phyloP scores from a whole-genome alignment of 768 basidiomycete species.

The Lactifluus pinguis region DNA sequence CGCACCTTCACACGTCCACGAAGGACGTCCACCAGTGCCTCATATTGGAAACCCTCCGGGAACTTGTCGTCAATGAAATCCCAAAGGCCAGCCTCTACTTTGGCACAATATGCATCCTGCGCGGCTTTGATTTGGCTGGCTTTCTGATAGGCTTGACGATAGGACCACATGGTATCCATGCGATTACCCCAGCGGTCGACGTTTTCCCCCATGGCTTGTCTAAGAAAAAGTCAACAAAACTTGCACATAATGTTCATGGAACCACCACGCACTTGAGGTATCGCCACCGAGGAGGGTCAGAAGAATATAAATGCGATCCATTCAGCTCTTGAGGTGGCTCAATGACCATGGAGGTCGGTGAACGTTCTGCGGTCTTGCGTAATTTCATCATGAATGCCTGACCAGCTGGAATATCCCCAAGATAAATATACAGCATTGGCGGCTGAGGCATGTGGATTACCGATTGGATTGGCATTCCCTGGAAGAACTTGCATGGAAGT shows the following conservation, averaged over 20 bases:
- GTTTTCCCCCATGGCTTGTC: conserved; percentile 28
- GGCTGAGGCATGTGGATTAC: conserved; percentile 28
- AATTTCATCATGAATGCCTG: conserved; percentile 85
- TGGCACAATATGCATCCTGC: conserved; percentile 66
- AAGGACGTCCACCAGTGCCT: conserved; percentile 72
- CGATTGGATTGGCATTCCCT: conserved; percentile 68
- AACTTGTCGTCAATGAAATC: conserved; percentile 36
- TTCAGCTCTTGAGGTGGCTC: conserved; percentile 69
- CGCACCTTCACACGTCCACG: conserved; percentile 77
- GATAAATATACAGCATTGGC: conserved; percentile 11
- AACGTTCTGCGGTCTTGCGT: conserved; percentile 65
- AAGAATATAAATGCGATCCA: conserved; percentile 31
- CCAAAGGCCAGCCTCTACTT: conserved; percentile 42
- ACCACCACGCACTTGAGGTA: conserved; percentile 58
- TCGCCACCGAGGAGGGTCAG: conserved; percentile 53
- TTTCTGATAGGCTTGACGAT: conserved; percentile 71
- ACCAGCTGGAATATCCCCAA: conserved; percentile 44
- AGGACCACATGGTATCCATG: conserved; percentile 73
- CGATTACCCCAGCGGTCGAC: conserved; percentile 29
- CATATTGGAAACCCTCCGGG: conserved; percentile 66
- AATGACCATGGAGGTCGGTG: conserved; percentile 72
- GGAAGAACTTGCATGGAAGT: conserved; percentile 79
- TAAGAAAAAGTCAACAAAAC: not conserved
- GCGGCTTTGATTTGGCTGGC: conserved; percentile 57
- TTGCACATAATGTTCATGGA: not conserved